phyloP scores from a whole-genome alignment of 805 yeast species.

The Trichomonascus vanleenenianus region DNA sequence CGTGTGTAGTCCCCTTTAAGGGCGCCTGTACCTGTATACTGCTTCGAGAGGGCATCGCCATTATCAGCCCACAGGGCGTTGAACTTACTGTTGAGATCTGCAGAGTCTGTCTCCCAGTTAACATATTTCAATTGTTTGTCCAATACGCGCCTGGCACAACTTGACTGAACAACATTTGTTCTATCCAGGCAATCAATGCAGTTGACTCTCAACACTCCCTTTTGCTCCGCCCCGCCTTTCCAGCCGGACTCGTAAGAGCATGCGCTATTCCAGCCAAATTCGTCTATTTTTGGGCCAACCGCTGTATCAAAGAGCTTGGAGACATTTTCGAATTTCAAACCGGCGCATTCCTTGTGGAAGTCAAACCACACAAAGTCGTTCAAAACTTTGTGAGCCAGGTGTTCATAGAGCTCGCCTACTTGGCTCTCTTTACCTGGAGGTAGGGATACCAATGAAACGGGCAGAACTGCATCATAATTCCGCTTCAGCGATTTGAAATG shows the following conservation, averaged over 20 bases:
- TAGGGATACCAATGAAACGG: conserved; percentile 34
- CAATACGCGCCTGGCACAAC: conserved; percentile 27
- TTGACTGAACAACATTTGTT: conserved; percentile 42
- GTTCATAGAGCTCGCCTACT: conserved; percentile 35
- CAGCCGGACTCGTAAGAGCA: conserved; percentile 17
- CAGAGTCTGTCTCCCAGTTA: conserved; percentile 3
- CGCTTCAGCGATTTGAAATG: conserved; percentile 28
- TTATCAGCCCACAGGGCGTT: conserved; percentile 56
- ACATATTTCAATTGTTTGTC: conserved; percentile 19
- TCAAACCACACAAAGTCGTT: conserved; percentile 51
- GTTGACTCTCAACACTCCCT: conserved; percentile 50
- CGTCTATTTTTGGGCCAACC: conserved; percentile 10
- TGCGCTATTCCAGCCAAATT: conserved; percentile 29
- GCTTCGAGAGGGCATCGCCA: conserved; percentile 58
- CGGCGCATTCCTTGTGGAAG: conserved; percentile 46
- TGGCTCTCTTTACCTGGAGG: conserved; percentile 26
- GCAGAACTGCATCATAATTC: conserved; percentile 25
- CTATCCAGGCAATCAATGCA: conserved; percentile 61
- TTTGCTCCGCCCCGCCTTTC: conserved; percentile 29
- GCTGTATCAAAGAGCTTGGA: conserved; percentile 24
- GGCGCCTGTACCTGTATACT: conserved; percentile 53
- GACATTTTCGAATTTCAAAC: conserved; percentile 36
- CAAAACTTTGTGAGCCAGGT: conserved; percentile 29
- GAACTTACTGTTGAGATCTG: conserved; percentile 21
- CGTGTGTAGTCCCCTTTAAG: conserved; percentile 43